A percentile compares a stretch with the other conserved stretches of the same genome.
Conservation (phyloP, 116 monocot genomes). For the Zostera marina region DNA sequence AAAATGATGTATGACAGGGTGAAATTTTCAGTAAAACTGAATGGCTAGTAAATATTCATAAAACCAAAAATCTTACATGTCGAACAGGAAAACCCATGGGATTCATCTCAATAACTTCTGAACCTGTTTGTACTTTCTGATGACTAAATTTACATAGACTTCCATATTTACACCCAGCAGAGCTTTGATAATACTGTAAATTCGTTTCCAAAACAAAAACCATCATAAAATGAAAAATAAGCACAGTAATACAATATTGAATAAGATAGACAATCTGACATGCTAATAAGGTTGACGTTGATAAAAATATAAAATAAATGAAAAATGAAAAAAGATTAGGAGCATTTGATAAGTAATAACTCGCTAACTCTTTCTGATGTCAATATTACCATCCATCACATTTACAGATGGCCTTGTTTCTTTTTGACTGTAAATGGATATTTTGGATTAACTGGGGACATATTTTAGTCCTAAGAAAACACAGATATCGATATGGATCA, state of each 20-base stretch:
- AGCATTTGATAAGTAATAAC: too few relatives aligned
- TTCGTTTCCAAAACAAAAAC: not conserved
- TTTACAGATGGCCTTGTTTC: too few relatives aligned
- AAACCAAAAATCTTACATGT: constrained; percentile 20
- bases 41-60: not conserved
- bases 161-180: constrained; percentile 53
- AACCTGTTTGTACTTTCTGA: constrained; percentile 17
- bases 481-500: too few relatives aligned
- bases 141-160: constrained; percentile 30
- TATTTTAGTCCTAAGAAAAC: too few relatives aligned
- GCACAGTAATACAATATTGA: not conserved
- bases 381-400: too few relatives aligned
- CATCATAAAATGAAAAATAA: not conserved
- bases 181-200: constrained; percentile 39
- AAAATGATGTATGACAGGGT: not conserved
- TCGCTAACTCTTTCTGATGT: too few relatives aligned
- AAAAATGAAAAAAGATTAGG: too few relatives aligned
- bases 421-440: too few relatives aligned
- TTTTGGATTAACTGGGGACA: too few relatives aligned
- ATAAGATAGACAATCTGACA: too few relatives aligned
- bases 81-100: constrained; percentile 35
- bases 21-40: not conserved
- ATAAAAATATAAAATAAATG: too few relatives aligned
- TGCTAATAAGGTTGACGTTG: too few relatives aligned
- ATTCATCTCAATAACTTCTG: constrained; percentile 22